phyloP scores from a whole-genome alignment of 1,284 basidiomycete genomes.

The Marasmius oreades region DNA sequence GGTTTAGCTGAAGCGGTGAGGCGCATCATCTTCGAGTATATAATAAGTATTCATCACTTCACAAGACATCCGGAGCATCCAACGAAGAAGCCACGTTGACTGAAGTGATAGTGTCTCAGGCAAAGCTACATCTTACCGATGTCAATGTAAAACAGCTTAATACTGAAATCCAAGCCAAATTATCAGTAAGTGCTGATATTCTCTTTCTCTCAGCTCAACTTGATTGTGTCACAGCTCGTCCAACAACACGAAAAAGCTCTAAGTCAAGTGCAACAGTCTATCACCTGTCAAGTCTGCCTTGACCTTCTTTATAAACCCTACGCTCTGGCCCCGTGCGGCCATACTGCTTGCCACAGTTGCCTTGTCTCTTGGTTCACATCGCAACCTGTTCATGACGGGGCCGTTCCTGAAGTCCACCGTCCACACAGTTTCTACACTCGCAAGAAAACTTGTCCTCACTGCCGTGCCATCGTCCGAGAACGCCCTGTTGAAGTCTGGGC shows the following conservation, averaged over 20 bases:
- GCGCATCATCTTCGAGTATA: not conserved
- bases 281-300: conserved; percentile 73
- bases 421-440: conserved; percentile 20
- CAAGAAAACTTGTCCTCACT: conserved; percentile 73
- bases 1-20: conserved; percentile 16
- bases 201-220: not conserved
- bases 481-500: conserved; percentile 71
- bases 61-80: conserved; percentile 13
- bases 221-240: conserved; percentile 5
- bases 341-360: conserved; percentile 66
- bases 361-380: conserved; percentile 73
- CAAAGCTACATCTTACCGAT: not conserved
- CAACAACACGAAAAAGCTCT: conserved; percentile 48
- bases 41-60: not conserved
- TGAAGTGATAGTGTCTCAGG: not conserved
- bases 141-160: conserved; percentile 33
- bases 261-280: conserved; percentile 49
- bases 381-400: conserved; percentile 21
- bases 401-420: conserved; percentile 15
- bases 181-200: conserved; percentile 28
- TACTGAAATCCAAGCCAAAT: conserved; percentile 27
- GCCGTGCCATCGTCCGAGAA: conserved; percentile 56
- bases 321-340: conserved; percentile 70
- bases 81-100: conserved; percentile 33
- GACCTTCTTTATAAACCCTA: conserved; percentile 69